Percentiles rank a stretch among this genome's conserved stretches.
phyloP scores from a whole-genome alignment of 2,329 filamentous ascomycete genomes.

The Paecilomyces formosus region DNA sequence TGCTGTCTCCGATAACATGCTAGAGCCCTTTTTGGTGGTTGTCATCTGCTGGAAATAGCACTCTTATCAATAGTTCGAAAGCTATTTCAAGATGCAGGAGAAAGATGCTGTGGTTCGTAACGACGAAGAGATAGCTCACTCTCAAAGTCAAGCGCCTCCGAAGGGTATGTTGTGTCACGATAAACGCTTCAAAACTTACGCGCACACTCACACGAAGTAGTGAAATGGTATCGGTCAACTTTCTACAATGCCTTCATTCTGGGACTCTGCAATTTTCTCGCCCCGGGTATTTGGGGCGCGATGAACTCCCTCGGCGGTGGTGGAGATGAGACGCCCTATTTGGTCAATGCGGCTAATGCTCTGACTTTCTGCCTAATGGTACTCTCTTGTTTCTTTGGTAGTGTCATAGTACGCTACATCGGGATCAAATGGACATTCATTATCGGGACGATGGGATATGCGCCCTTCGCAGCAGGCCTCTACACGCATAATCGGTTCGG shows the following conservation, averaged over 20 bases:
- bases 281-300: slow-evolving; percentile 64
- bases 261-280: slow-evolving; percentile 62
- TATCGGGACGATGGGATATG: slow-evolving; percentile 65
- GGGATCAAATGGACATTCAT: slow-evolving; percentile 65
- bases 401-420: slow-evolving; percentile 56
- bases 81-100: neutral
- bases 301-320: slow-evolving; percentile 69
- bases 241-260: slow-evolving; percentile 67
- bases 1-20: neutral
- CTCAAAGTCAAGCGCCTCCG: neutral
- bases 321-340: slow-evolving; percentile 55
- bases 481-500: slow-evolving; percentile 67
- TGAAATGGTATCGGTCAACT: slow-evolving; percentile 63
- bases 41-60: neutral
- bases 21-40: neutral
- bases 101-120: neutral
- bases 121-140: neutral
- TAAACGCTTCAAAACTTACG: slow-evolving; percentile 4
- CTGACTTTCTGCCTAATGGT: slow-evolving; percentile 69
- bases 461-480: slow-evolving; percentile 62
- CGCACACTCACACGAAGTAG: slow-evolving; percentile 22
- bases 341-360: slow-evolving; percentile 65
- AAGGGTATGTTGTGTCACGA: neutral
- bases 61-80: neutral
- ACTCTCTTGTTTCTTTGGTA: slow-evolving; percentile 59